Evolutionary conservation across 108 stramenopile genomes (phyloP).

Genomic region (Skeletonema menzelii): DNA sequence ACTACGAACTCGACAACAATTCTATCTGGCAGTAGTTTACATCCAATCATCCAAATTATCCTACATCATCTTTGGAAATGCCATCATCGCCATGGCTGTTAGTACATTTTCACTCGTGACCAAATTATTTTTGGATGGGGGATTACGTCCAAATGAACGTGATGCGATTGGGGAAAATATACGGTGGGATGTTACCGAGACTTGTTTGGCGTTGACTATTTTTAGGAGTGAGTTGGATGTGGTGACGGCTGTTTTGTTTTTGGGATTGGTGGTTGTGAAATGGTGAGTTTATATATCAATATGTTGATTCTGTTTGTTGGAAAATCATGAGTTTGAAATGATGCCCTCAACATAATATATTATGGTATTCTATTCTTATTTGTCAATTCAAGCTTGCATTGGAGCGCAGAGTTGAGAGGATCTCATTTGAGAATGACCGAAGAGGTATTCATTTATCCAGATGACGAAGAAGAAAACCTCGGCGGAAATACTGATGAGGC

Average conservation of each 20-base stretch:
- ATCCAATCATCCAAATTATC: conserved; percentile 88
- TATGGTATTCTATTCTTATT: not conserved
- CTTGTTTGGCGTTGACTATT: conserved; percentile 96
- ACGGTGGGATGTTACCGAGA: conserved; percentile 97
- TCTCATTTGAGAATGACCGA: conserved; percentile 91
- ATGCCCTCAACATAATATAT: not conserved
- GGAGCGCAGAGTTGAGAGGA: conserved; percentile 91
- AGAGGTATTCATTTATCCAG: conserved; percentile 56
- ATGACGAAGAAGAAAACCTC: conserved; percentile 7
- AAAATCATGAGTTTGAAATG: not conserved
- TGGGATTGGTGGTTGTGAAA: conserved; percentile 85
- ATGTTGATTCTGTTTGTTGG: not conserved
- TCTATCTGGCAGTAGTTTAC: conserved; percentile 93
- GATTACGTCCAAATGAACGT: conserved; percentile 85
- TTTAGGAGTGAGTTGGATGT: conserved; percentile 94
- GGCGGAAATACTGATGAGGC: conserved; percentile 21
- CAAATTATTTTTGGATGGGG: conserved; percentile 74
- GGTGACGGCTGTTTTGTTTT: conserved; percentile 79
- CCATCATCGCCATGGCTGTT: conserved; percentile 64
- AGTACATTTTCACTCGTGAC: conserved; percentile 57
- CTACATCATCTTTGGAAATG: conserved; percentile 87
- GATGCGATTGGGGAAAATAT: conserved; percentile 92
- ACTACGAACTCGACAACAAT: conserved; percentile 85
- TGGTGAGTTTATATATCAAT: conserved; percentile 34
- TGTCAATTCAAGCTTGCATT: conserved; percentile 68